Conservation (phyloP, 1,284 basidiomycete genomes). For the Ustilago xerochloae region DNA sequence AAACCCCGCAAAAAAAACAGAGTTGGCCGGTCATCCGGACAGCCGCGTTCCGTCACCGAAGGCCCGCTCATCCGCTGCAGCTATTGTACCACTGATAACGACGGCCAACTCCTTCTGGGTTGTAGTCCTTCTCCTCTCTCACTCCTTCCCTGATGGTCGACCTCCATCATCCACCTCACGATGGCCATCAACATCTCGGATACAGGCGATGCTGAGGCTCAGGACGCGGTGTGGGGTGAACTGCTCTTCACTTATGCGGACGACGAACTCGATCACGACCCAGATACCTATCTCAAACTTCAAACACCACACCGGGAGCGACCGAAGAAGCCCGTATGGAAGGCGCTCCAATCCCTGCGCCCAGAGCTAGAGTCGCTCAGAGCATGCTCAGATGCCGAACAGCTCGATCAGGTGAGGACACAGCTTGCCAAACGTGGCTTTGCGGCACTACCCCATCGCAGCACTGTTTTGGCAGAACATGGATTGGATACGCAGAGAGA, state of each 20-base stretch:
- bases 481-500: slow-evolving; percentile 22
- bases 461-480: slow-evolving; percentile 1
- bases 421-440: slow-evolving; percentile 21
- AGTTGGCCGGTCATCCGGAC: slow-evolving; percentile 3
- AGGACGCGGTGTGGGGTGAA: slow-evolving; percentile 13
- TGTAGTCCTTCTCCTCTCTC: not conserved
- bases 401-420: slow-evolving; percentile 1
- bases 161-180: not conserved
- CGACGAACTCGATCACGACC: slow-evolving; percentile 26
- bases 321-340: slow-evolving; percentile 24
- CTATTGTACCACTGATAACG: slow-evolving; percentile 10
- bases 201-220: not conserved
- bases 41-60: not conserved
- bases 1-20: too few relatives aligned
- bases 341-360: slow-evolving; percentile 21
- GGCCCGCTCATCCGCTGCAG: not conserved
- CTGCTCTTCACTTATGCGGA: slow-evolving; percentile 28
- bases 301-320: slow-evolving; percentile 22
- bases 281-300: slow-evolving; percentile 17
- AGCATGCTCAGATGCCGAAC: not conserved
- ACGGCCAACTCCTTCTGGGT: not conserved
- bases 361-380: slow-evolving; percentile 12
- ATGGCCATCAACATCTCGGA: slow-evolving; percentile 10
- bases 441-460: slow-evolving; percentile 21
- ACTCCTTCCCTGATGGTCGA: not conserved